Base-by-base conservation (phyloP, 805 yeast genomes). In the Yarrowia sp. region DNA sequence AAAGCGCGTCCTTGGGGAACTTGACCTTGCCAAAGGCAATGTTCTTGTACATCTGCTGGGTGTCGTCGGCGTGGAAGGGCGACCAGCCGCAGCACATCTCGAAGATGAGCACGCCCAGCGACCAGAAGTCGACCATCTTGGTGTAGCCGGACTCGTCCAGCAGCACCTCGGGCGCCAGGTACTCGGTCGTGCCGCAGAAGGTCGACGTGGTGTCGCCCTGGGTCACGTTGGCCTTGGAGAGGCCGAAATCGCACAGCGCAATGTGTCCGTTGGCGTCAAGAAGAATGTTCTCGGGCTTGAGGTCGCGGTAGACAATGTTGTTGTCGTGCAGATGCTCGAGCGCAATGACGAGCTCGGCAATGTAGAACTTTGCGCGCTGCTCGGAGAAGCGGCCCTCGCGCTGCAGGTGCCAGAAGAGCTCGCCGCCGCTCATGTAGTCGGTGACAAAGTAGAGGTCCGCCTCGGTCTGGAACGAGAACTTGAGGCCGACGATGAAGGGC, bases 81-180 rank as follows among this genome's bases (percentile, higher is more conserved):
- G 97, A 88, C 99, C 98, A 94, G 58, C 99, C 99, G 77, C 98
- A 94, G 75, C 98, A 92, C 99, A 94, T 94, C 77, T 94, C 99
- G 75, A 94, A 94, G 47, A 94, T 91, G 63, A 94, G 78, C 24
- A 94, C 99, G 64, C 99, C 99, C 63, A 94, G 78, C 2, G 98
- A 92, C 99, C 99, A 94, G 70, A 94, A 94, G 74, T 94, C 99
- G 65, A 94, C 99, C 98, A 94, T 93, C 75, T 92, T 91, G 36
- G 98, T 94, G 77, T 94, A 94, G 16, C 99, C 99, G 61, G 89
- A 83, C 74, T 94, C 99, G 76, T 94, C 98, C 61, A 94, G 80
- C 67, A 94, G 79, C 16, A 94, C 96, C 74, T 94, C 99, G 1
- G 99, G 99, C 0, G 99, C 99, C 66, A 94, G 80, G 74, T 94